Evolutionary conservation across 768 basidiomycete genomes (phyloP).

Genomic region (Podaxis carcinomalis): DNA sequence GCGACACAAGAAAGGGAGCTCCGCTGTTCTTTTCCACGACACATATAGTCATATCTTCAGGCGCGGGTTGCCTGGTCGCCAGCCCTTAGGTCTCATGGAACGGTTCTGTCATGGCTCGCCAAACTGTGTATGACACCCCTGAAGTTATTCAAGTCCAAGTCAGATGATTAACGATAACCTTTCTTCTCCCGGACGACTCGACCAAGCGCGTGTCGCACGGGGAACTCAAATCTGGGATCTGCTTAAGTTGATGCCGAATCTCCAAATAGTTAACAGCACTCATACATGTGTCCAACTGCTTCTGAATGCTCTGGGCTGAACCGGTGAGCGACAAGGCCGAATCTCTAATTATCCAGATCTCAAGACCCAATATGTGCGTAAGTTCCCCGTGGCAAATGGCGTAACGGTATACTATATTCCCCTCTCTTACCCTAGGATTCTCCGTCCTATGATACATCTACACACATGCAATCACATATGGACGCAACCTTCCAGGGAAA

Average conservation of each 20-base stretch:
- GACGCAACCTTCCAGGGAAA: conserved; percentile 6
- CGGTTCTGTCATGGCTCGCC: conserved; percentile 2
- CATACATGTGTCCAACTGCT: not conserved
- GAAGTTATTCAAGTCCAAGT: conserved; percentile 1
- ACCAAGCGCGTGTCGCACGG: conserved; percentile 6
- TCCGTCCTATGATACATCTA: conserved; percentile 6
- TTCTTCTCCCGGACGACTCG: conserved; percentile 5
- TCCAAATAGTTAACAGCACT: conserved; percentile 3
- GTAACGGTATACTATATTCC: not conserved
- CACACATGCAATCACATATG: conserved; percentile 6
- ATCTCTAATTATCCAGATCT: not conserved
- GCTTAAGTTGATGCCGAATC: not conserved
- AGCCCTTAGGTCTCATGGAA: not conserved
- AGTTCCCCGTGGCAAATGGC: conserved; percentile 7
- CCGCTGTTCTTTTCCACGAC: not conserved
- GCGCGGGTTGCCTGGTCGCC: not conserved
- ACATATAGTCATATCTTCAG: not conserved
- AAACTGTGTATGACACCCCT: conserved; percentile 4
- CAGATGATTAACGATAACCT: conserved; percentile 3
- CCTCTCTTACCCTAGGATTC: conserved; percentile 4
- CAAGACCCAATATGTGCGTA: not conserved
- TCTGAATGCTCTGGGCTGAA: not conserved
- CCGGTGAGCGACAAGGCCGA: not conserved
- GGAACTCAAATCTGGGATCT: conserved; percentile 10
- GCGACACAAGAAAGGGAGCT: not conserved